These are phyloP conservation scores for Flaveria sonorensis DNA, from an alignment of 129 eudicot genomes.

Conservation along the genomic window DNA sequence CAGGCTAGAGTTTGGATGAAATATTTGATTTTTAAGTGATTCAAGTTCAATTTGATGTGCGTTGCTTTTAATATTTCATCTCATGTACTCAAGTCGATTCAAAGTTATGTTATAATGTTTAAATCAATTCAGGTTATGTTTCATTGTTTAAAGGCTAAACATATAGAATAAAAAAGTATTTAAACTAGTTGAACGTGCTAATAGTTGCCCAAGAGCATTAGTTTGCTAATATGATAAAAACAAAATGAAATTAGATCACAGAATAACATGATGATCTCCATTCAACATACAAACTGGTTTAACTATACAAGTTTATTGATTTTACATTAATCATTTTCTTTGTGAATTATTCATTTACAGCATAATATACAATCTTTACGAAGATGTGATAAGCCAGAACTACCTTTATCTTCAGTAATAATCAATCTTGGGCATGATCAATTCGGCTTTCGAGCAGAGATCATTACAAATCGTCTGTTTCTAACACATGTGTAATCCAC, in stretches of 20 bases:
- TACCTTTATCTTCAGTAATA: too few species aligned
- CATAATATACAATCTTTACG: neutral
- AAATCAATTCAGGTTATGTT: neutral
- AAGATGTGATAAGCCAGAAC: neutral
- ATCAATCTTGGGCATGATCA: slow-evolving; percentile 11
- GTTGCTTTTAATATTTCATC: neutral
- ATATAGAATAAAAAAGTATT: too few species aligned
- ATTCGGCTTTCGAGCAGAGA: slow-evolving; percentile 75
- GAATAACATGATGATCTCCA: neutral
- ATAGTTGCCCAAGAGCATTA: too few species aligned
- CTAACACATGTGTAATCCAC: slow-evolving; percentile 61
- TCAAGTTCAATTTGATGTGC: neutral
- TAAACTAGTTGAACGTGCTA: too few species aligned
- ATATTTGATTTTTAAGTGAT: neutral
- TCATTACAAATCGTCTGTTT: slow-evolving; percentile 78
- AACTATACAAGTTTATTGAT: slow-evolving; percentile 9
- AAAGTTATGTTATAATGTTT: too few species aligned
- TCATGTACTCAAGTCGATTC: neutral
- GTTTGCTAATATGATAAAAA: neutral
- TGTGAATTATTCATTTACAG: neutral
- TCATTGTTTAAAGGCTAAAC: neutral
- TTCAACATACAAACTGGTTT: neutral
- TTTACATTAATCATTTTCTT: slow-evolving; percentile 16
- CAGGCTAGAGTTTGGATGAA: slow-evolving; percentile 6
- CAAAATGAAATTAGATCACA: neutral